Percentiles rank a stretch among this genome's conserved stretches.
phyloP scores from a whole-genome alignment of 1,284 basidiomycete species.

The Heterobasidion irregulare region DNA sequence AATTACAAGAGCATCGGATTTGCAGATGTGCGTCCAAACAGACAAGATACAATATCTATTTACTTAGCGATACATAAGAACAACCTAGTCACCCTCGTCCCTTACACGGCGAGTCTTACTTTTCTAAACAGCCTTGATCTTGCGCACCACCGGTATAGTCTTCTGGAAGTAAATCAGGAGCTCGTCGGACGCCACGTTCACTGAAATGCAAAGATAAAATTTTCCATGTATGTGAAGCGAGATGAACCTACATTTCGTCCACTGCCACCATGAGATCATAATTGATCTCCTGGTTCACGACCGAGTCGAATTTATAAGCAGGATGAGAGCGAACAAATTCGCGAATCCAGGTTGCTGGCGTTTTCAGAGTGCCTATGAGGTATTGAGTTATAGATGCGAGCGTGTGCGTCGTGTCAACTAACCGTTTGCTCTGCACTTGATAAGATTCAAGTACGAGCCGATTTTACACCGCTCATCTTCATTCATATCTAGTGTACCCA shows the following conservation, averaged over 20 bases:
- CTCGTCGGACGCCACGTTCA: conserved; percentile 60
- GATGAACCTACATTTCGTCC: conserved; percentile 77
- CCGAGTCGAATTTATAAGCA: conserved; percentile 85
- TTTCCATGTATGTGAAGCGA: not conserved
- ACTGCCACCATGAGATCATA: conserved; percentile 88
- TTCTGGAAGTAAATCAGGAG: conserved; percentile 54
- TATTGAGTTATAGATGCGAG: not conserved
- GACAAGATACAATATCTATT: too few relatives aligned
- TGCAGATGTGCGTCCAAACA: too few relatives aligned
- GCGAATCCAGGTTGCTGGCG: conserved; percentile 91
- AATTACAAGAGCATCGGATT: too few relatives aligned
- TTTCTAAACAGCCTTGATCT: conserved; percentile 32
- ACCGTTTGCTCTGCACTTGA: conserved; percentile 79
- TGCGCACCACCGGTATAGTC: conserved; percentile 44
- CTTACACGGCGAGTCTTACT: conserved; percentile 10
- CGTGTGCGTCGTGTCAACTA: conserved; percentile 14
- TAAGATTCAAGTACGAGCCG: conserved; percentile 71
- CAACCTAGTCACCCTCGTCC: too few relatives aligned
- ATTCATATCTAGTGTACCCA: conserved; percentile 83
- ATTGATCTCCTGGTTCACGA: conserved; percentile 86
- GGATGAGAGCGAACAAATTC: conserved; percentile 88
- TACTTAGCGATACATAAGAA: too few relatives aligned
- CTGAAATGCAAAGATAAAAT: conserved; percentile 24
- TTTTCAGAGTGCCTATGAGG: conserved; percentile 66
- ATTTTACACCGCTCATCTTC: conserved; percentile 58